A percentile compares a stretch with the other conserved stretches of the same genome.
phyloP scores from a whole-genome alignment of 139 green algal species.

The Chlorella sp. region DNA sequence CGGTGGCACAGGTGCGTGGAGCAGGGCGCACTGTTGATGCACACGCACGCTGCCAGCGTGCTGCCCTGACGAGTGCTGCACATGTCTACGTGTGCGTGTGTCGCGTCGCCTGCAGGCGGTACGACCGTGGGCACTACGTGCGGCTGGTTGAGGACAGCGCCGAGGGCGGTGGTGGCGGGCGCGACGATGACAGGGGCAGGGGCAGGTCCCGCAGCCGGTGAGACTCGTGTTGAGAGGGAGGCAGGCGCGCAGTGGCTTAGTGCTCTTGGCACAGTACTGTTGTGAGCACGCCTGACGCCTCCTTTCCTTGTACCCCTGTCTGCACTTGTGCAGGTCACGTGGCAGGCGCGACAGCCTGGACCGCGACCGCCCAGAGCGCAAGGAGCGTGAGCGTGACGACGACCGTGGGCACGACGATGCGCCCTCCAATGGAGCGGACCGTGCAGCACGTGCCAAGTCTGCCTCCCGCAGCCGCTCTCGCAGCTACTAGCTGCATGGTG shows the following conservation, averaged over 20 bases:
- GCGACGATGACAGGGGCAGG: neutral
- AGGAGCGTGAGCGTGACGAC: neutral
- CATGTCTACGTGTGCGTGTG: too few species aligned
- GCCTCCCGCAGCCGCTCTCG: neutral
- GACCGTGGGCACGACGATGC: too few species aligned
- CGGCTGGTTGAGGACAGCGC: conserved; percentile 22
- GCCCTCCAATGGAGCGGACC: too few species aligned
- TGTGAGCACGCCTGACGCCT: neutral
- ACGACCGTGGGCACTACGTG: conserved; percentile 27
- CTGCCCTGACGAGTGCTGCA: too few species aligned
- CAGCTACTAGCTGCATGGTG: too few species aligned
- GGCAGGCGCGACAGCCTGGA: neutral
- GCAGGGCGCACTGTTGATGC: too few species aligned
- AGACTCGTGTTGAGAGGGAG: neutral
- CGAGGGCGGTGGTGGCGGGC: neutral
- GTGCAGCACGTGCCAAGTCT: too few species aligned
- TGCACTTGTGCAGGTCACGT: neutral
- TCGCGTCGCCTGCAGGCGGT: conserved; percentile 5
- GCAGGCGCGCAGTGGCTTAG: too few species aligned
- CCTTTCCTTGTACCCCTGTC: too few species aligned
- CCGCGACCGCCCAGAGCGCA: neutral
- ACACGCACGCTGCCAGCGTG: too few species aligned
- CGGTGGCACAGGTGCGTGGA: too few species aligned
- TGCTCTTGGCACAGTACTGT: neutral
- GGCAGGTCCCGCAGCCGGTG: neutral